Evolutionary conservation across 352 stramenopile genomes (phyloP).

Genomic region (Globisporangium apiculatum): DNA sequence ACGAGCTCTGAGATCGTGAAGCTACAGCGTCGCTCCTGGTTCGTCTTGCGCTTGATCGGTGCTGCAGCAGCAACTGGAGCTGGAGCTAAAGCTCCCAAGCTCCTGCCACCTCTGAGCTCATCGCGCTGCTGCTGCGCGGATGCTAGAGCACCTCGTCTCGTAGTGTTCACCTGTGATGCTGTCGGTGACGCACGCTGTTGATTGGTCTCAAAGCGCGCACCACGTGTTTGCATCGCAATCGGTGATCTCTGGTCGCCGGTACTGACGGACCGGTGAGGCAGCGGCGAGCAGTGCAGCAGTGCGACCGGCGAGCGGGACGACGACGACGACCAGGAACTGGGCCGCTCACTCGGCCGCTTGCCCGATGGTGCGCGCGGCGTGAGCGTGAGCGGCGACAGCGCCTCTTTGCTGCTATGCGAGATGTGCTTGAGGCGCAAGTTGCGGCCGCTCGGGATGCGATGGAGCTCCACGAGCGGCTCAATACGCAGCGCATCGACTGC

Average conservation of each 20-base stretch:
- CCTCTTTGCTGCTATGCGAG: constrained; percentile 21
- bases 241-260: neutral
- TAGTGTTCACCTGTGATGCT: neutral
- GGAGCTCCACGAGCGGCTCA: constrained; percentile 24
- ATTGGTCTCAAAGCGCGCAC: no score
- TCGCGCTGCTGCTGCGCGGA: neutral
- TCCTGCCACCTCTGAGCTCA: neutral
- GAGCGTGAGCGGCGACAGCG: constrained; percentile 28
- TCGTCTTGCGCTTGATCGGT: constrained; percentile 14
- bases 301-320: neutral
- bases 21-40: constrained; percentile 45
- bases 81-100: no score
- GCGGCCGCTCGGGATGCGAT: constrained; percentile 43
- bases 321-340: constrained; percentile 15
- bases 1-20: constrained; percentile 52
- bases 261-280: neutral
- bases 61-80: no score
- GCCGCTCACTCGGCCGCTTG: constrained; percentile 18
- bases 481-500: constrained; percentile 7
- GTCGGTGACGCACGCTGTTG: neutral
- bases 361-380: constrained; percentile 38
- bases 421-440: constrained; percentile 42
- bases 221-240: neutral
- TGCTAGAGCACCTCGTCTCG: neutral
- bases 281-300: neutral